Evolutionary conservation across 371 early-diverging fungal species (phyloP), one percentile per base, ranked within the genome.

Genomic region (Haplosporangium sp.): DNA sequence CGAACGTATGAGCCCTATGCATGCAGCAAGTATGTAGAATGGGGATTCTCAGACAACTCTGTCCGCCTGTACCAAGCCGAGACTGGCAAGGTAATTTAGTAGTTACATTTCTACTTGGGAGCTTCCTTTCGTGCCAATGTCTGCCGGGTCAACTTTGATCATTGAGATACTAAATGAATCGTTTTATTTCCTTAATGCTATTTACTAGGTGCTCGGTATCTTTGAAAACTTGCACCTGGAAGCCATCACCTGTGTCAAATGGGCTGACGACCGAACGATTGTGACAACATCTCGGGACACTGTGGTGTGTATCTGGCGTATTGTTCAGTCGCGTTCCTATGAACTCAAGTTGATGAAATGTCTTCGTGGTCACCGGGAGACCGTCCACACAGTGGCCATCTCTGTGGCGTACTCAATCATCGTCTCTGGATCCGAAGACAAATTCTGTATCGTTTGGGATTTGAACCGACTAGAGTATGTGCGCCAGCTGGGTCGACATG

Each of bases 181-280:
- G 20, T 50, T 2, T 7, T n/a, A 5, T 9, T 50, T 50, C 47
- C 18, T 47, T 53, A 46, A 42, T 29, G 4, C 7, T 64, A 20
- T 42, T 36, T 57, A 6, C 16, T 69, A 87, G 85, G 62, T 86
- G 1, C 58, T 91, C 4, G 89, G 86, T 11, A 84, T 90, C 2
- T 93, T 89, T 82, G 94, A 94, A 67, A 89, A 86, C 60, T 70
- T 93, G 84, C 94, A 94, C 73, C 71, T 88, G 53, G 92, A 91
- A 11, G 85, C 83, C 43, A 87, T 93, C 53, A 91, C 90, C 13
- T 72, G 86, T 45, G 90, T 88, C n/a, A 84, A 82, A 21, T 91
- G 92, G 74, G 85, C 89, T 0, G 90, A 90, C 63, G 84, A 85
- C n/a, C 82, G 88, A 8, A 91, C 88, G 0, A 69, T 94, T 50